Base-by-base conservation (phyloP, 106 monocot genomes). In the Dendrobium officinale region DNA sequence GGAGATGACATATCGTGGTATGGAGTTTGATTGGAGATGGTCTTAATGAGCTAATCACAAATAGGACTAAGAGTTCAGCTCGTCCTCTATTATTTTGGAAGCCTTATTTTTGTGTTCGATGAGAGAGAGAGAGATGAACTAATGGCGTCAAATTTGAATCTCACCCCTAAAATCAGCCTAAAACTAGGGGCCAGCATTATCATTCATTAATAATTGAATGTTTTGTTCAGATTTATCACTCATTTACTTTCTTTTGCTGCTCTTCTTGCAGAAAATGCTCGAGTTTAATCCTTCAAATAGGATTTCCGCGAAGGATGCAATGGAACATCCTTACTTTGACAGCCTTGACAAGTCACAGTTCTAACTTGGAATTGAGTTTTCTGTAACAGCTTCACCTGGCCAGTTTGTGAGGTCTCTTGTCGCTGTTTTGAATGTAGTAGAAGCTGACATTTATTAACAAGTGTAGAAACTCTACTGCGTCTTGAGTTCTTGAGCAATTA, bases 341-440 rank as follows among this genome's bases (percentile, higher is more conserved):
- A 88, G 80, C 78, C 91, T 98, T 44, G 98, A 98, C 86, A 98
- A 91, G 79, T 98, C 92, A 40, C 98, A 98, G 81, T 98, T 91
- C 84, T 98, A 83, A 80, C 49, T 26, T 27, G 48, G 9, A 74
- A 74, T 43, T 70, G 37, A 70, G 70, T 11, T 70, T 22, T 66
- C 64, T 66, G 64, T 58, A 5, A 5, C 58, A 45, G 45, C 45
- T 45, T 45, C 45, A 9, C 45, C 45, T 45, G 51, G 22, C 61
- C 20, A 22, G 20, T 22, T 11, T 51, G 51, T 51, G 51, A 3
- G 51, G 10, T 22, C 61, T 61, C 61, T 61, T 61, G 61, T 22
- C 16, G 51, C 51, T 51, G 15, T 51, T 51, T 61, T 61, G 6
- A 22, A 2, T 61, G 61, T 10, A 5, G 61, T 22, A 61, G 61